Conservation (phyloP, 345 rosid species). For the Eucalyptus globulus region DNA sequence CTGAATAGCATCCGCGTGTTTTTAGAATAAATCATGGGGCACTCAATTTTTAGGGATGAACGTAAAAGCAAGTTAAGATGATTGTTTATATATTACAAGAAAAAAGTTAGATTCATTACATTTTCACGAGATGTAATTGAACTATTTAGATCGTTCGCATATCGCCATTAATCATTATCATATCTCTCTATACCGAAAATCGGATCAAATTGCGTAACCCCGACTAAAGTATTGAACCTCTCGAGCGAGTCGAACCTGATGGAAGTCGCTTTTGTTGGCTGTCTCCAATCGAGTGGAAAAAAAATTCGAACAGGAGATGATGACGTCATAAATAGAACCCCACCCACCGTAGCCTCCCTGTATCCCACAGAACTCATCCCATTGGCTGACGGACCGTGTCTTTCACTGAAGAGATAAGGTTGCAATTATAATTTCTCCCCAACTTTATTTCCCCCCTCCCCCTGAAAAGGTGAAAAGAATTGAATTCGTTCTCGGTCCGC, state of each 20-base stretch:
- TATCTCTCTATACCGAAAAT: background rate
- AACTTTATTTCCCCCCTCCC: rapidly evolving
- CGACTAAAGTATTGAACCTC: background rate
- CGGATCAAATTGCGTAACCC: background rate
- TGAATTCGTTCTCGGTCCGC: background rate
- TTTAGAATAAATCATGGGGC: background rate
- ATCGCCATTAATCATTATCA: background rate
- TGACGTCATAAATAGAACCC: background rate
- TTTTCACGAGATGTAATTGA: background rate
- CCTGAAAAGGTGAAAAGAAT: background rate
- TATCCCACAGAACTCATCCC: slow-evolving; percentile 21
- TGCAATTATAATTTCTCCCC: background rate
- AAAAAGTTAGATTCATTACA: background rate
- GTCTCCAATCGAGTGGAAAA: background rate
- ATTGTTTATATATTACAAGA: background rate
- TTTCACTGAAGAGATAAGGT: background rate
- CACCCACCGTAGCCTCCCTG: background rate
- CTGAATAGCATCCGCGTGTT: background rate
- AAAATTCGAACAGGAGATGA: background rate
- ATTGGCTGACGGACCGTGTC: slow-evolving; percentile 6
- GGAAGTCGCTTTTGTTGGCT: slow-evolving; percentile 34
- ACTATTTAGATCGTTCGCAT: rapidly evolving
- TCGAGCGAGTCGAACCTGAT: background rate
- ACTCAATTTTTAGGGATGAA: background rate
- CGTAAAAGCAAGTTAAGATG: background rate